Evolutionary conservation across 2,329 filamentous ascomycete genomes (phyloP).

Genomic region (Raffaelea albimanens): DNA sequence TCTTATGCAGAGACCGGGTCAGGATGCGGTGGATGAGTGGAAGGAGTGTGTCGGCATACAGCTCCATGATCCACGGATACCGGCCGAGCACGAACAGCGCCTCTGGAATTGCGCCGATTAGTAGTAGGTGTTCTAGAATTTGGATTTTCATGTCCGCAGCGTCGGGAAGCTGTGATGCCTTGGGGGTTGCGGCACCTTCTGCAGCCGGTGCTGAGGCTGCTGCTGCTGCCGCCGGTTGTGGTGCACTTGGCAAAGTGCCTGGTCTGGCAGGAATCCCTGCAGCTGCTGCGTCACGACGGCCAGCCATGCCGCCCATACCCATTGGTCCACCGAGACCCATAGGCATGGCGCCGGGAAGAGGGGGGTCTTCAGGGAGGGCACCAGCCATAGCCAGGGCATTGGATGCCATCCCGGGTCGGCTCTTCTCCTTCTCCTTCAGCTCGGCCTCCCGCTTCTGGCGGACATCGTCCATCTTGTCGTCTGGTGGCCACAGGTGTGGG

Average conservation of each 20-base stretch:
- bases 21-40: slow-evolving; percentile 77
- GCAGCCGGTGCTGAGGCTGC: not conserved
- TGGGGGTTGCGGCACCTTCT: slow-evolving; percentile 33
- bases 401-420: slow-evolving; percentile 58
- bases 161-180: slow-evolving; percentile 48
- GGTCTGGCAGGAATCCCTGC: too few relatives aligned
- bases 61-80: slow-evolving; percentile 86
- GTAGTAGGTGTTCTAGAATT: slow-evolving; percentile 74
- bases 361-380: slow-evolving; percentile 67
- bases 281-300: not conserved
- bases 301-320: too few relatives aligned
- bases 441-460: slow-evolving; percentile 63
- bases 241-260: not conserved
- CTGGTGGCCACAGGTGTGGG: slow-evolving; percentile 78
- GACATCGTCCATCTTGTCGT: slow-evolving; percentile 71
- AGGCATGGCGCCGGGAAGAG: not conserved
- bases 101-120: slow-evolving; percentile 87
- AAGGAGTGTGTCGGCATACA: slow-evolving; percentile 65
- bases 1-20: slow-evolving; percentile 69
- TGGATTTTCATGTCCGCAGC: slow-evolving; percentile 81
- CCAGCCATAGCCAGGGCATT: slow-evolving; percentile 86
- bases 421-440: slow-evolving; percentile 64
- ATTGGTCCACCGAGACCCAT: too few relatives aligned
- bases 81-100: slow-evolving; percentile 78
- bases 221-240: slow-evolving; percentile 1